Percentiles rank a stretch among this genome's conserved stretches.
phyloP scores from a whole-genome alignment of 2,329 filamentous ascomycete genomes.

The Aciculosporium take region DNA sequence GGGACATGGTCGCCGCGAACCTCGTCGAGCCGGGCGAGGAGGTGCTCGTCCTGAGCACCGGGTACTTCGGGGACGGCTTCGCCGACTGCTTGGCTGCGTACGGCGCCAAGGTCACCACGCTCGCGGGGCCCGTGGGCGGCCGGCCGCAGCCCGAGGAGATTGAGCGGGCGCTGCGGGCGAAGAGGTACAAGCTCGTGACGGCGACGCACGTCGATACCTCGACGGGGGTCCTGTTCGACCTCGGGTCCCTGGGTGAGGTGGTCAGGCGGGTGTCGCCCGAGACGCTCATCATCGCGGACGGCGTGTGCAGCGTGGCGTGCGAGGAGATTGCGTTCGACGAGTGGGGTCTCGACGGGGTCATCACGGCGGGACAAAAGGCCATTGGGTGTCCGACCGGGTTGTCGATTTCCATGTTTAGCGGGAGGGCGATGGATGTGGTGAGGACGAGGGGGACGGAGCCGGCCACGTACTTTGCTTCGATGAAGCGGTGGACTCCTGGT shows the following conservation, averaged over 20 bases:
- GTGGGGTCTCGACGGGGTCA: constrained; percentile 82
- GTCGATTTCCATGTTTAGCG: constrained; percentile 88
- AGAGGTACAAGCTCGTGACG: constrained; percentile 86
- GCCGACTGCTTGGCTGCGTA: constrained; percentile 86
- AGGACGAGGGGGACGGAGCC: constrained; percentile 70
- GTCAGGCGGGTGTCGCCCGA: constrained; percentile 80
- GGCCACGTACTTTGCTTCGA: constrained; percentile 82
- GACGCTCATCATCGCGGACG: constrained; percentile 84
- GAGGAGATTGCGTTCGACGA: constrained; percentile 95
- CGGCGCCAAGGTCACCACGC: constrained; percentile 75
- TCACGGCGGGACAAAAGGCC: constrained; percentile 93
- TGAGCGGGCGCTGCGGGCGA: constrained; percentile 75
- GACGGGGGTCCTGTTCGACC: constrained; percentile 85
- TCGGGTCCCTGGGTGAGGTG: constrained; percentile 69
- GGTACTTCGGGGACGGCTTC: constrained; percentile 94
- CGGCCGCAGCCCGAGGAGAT: constrained; percentile 77
- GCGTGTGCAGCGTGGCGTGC: constrained; percentile 90
- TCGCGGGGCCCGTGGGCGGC: constrained; percentile 79
- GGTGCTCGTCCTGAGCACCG: constrained; percentile 83
- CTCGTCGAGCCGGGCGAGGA: constrained; percentile 79
- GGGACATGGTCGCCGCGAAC: constrained; percentile 94
- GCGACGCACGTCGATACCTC: constrained; percentile 97
- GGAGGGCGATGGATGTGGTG: constrained; percentile 68
- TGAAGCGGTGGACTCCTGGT: constrained; percentile 96
- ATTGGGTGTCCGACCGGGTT: constrained; percentile 91